Evolutionary conservation across 768 basidiomycete species (phyloP).

Genomic region (Lentinus tigrinus): DNA sequence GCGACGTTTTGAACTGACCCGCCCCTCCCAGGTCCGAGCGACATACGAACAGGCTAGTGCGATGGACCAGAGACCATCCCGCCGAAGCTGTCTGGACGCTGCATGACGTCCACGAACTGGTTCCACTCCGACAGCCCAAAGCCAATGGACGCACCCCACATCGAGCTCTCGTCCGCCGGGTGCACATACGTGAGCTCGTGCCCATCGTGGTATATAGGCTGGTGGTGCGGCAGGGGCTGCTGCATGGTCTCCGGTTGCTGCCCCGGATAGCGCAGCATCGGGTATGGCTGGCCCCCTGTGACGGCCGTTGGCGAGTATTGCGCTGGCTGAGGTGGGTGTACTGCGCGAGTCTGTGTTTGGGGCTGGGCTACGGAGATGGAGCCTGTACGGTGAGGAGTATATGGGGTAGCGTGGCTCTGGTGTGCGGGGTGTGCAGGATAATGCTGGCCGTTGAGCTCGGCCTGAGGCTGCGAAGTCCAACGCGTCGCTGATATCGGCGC

Average conservation of each 20-base stretch:
- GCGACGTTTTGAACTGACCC: not conserved
- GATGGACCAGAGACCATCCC: constrained; percentile 10
- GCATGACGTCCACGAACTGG: constrained; percentile 62
- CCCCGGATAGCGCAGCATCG: constrained; percentile 3
- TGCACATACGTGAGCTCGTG: constrained; percentile 32
- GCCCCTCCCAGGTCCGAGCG: not conserved
- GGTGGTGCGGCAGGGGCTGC: constrained; percentile 9
- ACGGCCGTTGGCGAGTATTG: not conserved
- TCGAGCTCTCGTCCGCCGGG: constrained; percentile 57
- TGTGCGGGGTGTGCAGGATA: constrained; percentile 1
- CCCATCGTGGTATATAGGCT: constrained; percentile 6
- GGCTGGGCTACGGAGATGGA: not conserved
- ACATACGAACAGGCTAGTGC: constrained; percentile 5
- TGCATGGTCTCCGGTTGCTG: constrained; percentile 1
- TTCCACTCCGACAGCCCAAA: constrained; percentile 79
- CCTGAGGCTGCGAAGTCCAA: constrained; percentile 17
- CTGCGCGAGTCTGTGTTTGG: constrained; percentile 1
- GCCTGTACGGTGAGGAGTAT: not conserved
- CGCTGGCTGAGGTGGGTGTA: not conserved
- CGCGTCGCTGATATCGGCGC: constrained; percentile 24
- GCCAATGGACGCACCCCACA: constrained; percentile 76
- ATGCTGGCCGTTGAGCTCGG: constrained; percentile 2
- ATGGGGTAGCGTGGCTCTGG: not conserved
- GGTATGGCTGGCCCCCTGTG: not conserved
- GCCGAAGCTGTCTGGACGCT: constrained; percentile 36